These are phyloP conservation scores for Pharus latifolius DNA, from an alignment of 176 grass and related monocot genomes.

Conservation along the genomic window DNA sequence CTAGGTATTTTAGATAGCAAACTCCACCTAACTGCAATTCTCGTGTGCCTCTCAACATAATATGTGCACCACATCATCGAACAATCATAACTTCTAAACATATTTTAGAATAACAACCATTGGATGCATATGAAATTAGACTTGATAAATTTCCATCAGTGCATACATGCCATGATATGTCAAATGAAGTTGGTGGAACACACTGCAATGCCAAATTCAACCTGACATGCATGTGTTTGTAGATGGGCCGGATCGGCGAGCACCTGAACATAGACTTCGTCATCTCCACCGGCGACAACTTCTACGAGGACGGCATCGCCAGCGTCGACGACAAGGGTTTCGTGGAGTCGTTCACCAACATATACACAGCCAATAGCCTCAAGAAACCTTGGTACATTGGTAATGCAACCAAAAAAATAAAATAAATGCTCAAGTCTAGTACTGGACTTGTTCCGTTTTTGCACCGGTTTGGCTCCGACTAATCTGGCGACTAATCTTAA, in stretches of 20 bases:
- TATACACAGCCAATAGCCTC: constrained; percentile 69
- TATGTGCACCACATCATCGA: too few species aligned
- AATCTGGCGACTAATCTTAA: too few species aligned
- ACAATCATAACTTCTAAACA: too few species aligned
- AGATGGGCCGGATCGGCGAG: constrained; percentile 75
- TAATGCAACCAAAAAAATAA: constrained; percentile 11
- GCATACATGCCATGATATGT: neutral
- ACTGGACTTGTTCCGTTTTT: too few species aligned
- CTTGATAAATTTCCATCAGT: neutral
- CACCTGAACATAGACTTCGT: constrained; percentile 60
- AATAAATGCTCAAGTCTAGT: too few species aligned
- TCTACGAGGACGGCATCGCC: constrained; percentile 65
- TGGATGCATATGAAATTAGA: too few species aligned
- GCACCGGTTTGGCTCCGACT: too few species aligned
- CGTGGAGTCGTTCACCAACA: constrained; percentile 62
- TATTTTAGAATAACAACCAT: too few species aligned
- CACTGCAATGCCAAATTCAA: neutral
- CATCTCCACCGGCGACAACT: constrained; percentile 75
- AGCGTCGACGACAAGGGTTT: constrained; percentile 53
- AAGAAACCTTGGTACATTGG: constrained; percentile 80
- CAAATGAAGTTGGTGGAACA: too few species aligned
- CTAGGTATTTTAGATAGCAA: too few species aligned
- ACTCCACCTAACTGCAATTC: too few species aligned
- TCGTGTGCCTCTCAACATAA: too few species aligned
- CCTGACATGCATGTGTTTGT: neutral